phyloP scores from a whole-genome alignment of 257 asterid genomes.

The Scutellaria baicalensis region DNA sequence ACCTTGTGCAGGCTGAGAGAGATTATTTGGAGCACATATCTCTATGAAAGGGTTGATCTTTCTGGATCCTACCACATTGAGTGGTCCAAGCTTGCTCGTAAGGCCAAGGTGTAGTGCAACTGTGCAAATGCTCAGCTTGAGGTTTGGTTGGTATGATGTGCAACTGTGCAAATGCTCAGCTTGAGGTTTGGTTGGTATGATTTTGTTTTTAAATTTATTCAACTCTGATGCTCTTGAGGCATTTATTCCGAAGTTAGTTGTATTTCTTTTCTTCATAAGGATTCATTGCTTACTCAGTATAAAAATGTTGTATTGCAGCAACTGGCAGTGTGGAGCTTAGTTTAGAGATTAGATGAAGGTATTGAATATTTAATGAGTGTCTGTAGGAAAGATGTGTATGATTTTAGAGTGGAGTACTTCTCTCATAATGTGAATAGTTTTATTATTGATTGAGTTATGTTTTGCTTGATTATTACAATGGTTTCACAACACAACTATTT shows the following conservation, averaged over 20 bases:
- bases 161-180: too few relatives aligned
- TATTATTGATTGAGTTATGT: too few relatives aligned
- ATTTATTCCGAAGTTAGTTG: constrained; percentile 25
- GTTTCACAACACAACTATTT: too few relatives aligned
- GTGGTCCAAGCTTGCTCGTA: constrained; percentile 73
- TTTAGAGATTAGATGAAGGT: too few relatives aligned
- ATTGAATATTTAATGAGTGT: too few relatives aligned
- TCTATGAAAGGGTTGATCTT: constrained; percentile 60
- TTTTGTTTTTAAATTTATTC: constrained; percentile 21
- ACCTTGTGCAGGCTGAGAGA: constrained; percentile 82
- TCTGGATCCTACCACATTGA: constrained; percentile 61
- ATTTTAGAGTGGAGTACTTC: too few relatives aligned
- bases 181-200: too few relatives aligned
- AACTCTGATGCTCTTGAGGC: constrained; percentile 19
- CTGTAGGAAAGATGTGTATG: too few relatives aligned
- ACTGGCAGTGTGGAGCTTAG: too few relatives aligned
- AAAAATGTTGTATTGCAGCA: constrained; percentile 21
- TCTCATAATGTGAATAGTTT: too few relatives aligned
- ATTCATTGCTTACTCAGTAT: constrained; percentile 17
- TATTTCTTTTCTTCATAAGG: constrained; percentile 22
- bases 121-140: constrained; percentile 11
- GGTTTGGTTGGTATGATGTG: constrained; percentile 20
- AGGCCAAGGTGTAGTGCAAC: constrained; percentile 32
- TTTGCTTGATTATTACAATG: too few relatives aligned
- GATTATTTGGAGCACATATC: constrained; percentile 84